Percentiles rank a stretch among this genome's conserved stretches.
phyloP scores from a whole-genome alignment of 371 early-diverging fungal genomes.

The Mortierella sp. region DNA sequence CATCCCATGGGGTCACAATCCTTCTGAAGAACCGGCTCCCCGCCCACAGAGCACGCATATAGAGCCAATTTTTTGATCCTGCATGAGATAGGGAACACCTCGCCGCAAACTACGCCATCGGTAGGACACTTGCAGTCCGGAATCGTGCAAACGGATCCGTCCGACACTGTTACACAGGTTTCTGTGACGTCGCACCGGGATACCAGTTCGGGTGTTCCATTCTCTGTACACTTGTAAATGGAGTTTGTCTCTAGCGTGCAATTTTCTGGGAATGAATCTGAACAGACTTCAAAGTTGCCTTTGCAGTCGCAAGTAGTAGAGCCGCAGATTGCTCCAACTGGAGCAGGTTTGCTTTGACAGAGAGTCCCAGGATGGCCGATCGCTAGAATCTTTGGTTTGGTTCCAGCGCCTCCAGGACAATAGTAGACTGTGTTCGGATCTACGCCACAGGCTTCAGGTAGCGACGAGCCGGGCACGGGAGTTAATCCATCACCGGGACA shows the following conservation, averaged over 20 bases:
- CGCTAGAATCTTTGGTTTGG: background rate
- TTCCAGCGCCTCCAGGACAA: slow-evolving; percentile 14
- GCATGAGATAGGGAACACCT: slow-evolving; percentile 1
- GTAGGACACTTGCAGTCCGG: slow-evolving; percentile 8
- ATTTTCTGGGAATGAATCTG: background rate
- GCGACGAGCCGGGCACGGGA: slow-evolving; percentile 15
- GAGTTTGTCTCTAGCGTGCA: slow-evolving; percentile 5
- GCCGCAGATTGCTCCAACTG: slow-evolving; percentile 6
- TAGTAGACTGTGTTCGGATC: slow-evolving; percentile 7
- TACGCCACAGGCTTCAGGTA: slow-evolving; percentile 5
- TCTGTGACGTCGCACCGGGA: background rate
- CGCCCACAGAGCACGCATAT: slow-evolving; percentile 6
- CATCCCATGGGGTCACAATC: background rate
- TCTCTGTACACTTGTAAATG: slow-evolving; percentile 1
- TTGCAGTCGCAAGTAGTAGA: slow-evolving; percentile 5
- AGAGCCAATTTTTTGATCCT: background rate
- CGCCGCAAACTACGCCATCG: slow-evolving; percentile 2
- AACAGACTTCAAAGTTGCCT: slow-evolving; percentile 1
- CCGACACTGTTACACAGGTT: slow-evolving; percentile 6
- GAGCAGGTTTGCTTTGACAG: background rate
- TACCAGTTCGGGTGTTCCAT: slow-evolving; percentile 1
- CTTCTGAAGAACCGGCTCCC: background rate
- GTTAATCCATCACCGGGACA: slow-evolving; percentile 2
- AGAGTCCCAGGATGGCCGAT: slow-evolving; percentile 6
- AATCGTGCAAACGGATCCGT: background rate